These are phyloP conservation scores for Chamaecyparis obtusa DNA, from an alignment of 75 land plant species.

Conservation along the genomic window DNA sequence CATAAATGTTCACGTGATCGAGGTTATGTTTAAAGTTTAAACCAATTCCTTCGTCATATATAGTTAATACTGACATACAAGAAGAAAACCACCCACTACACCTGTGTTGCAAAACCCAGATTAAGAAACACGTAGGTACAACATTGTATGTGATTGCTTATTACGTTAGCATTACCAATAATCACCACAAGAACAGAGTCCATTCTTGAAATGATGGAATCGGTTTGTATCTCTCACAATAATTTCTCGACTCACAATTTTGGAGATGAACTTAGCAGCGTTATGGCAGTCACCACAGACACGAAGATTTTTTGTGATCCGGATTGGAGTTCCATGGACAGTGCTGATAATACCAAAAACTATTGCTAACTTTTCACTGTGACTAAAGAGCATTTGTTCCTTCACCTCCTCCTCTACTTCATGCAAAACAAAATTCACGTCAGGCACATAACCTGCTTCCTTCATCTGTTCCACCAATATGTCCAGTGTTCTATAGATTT, in stretches of 20 bases:
- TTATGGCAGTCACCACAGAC: conserved; percentile 25
- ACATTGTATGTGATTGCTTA: background rate
- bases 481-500: conserved; percentile 6
- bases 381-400: conserved; percentile 15
- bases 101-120: background rate
- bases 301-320: conserved; percentile 17
- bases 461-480: conserved; percentile 8
- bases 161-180: background rate
- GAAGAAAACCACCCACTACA: background rate
- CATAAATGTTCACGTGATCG: background rate
- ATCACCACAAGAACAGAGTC: conserved; percentile 25
- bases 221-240: conserved; percentile 26
- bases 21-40: background rate
- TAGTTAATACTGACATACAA: background rate
- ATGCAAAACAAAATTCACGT: conserved; percentile 11
- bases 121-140: background rate
- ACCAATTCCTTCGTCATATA: background rate
- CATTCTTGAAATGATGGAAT: conserved; percentile 27
- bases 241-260: conserved; percentile 14
- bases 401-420: conserved; percentile 14
- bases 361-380: conserved; percentile 26
- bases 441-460: conserved; percentile 10
- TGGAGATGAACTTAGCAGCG: conserved; percentile 20
- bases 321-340: conserved; percentile 20
- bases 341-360: conserved; percentile 27